A percentile compares a stretch with the other conserved stretches of the same genome.
Evolutionary conservation across 208 protist species (phyloP).

Genomic region (Wallacemonas sp.): DNA sequence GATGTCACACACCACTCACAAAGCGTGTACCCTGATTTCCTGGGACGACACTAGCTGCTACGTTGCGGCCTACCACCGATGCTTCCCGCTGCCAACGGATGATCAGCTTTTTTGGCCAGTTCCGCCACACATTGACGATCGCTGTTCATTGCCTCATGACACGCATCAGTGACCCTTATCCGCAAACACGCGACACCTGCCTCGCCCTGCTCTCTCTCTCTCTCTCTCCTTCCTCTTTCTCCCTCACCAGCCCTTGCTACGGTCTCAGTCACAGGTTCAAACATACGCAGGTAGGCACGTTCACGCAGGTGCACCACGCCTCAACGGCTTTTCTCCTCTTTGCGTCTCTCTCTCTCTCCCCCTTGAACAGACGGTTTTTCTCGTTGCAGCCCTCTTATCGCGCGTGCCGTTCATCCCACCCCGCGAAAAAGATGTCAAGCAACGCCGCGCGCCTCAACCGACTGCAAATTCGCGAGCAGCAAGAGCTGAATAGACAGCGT

Average conservation of each 20-base stretch:
- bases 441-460: constrained; percentile 74
- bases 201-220: background rate
- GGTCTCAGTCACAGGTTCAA: background rate
- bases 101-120: no score
- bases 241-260: background rate
- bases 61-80: no score
- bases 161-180: no score
- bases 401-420: constrained; percentile 7
- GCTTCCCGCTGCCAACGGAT: no score
- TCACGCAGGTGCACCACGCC: background rate
- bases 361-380: no score
- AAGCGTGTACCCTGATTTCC: no score
- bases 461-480: constrained; percentile 81
- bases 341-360: background rate
- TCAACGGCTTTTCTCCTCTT: background rate
- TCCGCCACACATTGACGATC: no score
- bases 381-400: background rate
- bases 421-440: constrained; percentile 30
- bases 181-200: no score
- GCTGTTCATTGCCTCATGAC: no score
- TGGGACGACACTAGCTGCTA: no score
- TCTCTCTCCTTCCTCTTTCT: background rate
- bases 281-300: background rate
- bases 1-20: no score
- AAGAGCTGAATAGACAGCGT: constrained; percentile 77